Percentiles rank a stretch among this genome's conserved stretches.
phyloP scores from a whole-genome alignment of 768 basidiomycete genomes.

The Lactifluus piperatus region DNA sequence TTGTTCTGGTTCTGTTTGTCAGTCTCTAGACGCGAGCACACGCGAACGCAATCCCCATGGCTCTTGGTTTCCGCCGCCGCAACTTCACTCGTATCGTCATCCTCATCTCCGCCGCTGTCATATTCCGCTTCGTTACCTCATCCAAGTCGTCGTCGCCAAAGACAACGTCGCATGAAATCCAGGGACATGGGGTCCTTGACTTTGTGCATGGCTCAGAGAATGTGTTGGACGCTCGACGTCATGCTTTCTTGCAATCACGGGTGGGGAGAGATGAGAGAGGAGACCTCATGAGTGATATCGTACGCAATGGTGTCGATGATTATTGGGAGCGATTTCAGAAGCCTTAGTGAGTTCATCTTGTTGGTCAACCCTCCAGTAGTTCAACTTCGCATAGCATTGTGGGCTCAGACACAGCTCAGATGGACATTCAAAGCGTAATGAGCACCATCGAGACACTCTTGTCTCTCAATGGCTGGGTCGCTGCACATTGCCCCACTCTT shows the following conservation, averaged over 20 bases:
- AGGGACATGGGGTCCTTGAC: conserved; percentile 54
- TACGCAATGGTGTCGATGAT: conserved; percentile 70
- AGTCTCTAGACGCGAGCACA: background rate
- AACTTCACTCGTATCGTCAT: conserved; percentile 38
- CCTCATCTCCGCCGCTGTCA: conserved; percentile 28
- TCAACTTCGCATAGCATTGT: conserved; percentile 45
- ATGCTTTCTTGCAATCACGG: conserved; percentile 81
- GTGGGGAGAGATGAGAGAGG: conserved; percentile 79
- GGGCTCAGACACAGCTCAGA: conserved; percentile 74
- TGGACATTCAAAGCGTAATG: conserved; percentile 85
- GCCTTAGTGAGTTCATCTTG: conserved; percentile 60
- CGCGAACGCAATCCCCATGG: background rate
- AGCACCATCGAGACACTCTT: conserved; percentile 87
- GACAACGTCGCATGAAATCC: conserved; percentile 34
- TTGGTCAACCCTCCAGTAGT: background rate
- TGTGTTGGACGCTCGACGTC: conserved; percentile 78
- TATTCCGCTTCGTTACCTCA: conserved; percentile 33
- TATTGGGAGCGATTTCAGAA: conserved; percentile 91
- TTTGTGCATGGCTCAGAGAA: conserved; percentile 60
- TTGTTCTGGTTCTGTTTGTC: too few species aligned
- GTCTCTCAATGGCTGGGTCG: conserved; percentile 98
- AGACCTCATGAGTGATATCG: conserved; percentile 70
- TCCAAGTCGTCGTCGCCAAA: conserved; percentile 23
- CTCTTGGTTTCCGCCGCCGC: conserved; percentile 35
- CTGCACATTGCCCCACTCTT: conserved; percentile 88